phyloP scores from a whole-genome alignment of 2,329 filamentous ascomycete genomes.

The Ophiocordyceps unilateralis region DNA sequence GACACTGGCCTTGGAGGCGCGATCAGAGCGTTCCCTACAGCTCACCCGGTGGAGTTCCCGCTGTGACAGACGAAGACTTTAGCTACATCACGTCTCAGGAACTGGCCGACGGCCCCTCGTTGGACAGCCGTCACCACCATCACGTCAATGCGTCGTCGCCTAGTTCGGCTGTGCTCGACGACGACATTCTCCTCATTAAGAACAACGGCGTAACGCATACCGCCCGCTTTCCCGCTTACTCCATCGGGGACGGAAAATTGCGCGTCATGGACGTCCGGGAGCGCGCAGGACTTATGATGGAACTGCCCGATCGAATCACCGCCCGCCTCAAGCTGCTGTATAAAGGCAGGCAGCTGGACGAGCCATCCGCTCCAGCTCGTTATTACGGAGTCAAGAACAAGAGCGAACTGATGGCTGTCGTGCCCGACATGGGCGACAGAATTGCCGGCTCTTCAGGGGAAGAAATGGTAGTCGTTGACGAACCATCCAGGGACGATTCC shows the following conservation, averaged over 20 bases:
- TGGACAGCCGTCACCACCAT: constrained; percentile 21
- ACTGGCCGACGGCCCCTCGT: constrained; percentile 27
- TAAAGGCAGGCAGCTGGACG: constrained; percentile 55
- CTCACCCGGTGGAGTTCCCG: constrained; percentile 31
- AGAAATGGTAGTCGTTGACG: constrained; percentile 28
- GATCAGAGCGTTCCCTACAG: constrained; percentile 34
- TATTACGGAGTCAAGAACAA: constrained; percentile 46
- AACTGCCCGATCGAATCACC: constrained; percentile 34
- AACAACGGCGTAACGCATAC: constrained; percentile 48
- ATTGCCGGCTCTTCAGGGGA: constrained; percentile 21
- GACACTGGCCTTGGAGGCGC: constrained; percentile 30
- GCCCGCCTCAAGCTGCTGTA: constrained; percentile 50
- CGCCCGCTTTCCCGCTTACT: constrained; percentile 57
- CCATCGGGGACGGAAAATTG: constrained; percentile 58
- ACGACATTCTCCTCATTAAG: constrained; percentile 56
- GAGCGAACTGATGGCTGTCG: constrained; percentile 36
- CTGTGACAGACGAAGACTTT: constrained; percentile 61
- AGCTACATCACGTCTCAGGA: constrained; percentile 73
- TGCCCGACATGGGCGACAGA: constrained; percentile 20
- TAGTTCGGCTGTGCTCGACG: constrained; percentile 28
- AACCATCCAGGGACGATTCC: constrained; percentile 16
- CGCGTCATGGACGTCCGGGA: constrained; percentile 47
- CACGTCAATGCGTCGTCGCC: constrained; percentile 20
- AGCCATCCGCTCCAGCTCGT: constrained; percentile 37
- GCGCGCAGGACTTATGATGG: constrained; percentile 50